Base-by-base conservation (phyloP, 2,329 filamentous ascomycete genomes). In the Fusarium circinatum region DNA sequence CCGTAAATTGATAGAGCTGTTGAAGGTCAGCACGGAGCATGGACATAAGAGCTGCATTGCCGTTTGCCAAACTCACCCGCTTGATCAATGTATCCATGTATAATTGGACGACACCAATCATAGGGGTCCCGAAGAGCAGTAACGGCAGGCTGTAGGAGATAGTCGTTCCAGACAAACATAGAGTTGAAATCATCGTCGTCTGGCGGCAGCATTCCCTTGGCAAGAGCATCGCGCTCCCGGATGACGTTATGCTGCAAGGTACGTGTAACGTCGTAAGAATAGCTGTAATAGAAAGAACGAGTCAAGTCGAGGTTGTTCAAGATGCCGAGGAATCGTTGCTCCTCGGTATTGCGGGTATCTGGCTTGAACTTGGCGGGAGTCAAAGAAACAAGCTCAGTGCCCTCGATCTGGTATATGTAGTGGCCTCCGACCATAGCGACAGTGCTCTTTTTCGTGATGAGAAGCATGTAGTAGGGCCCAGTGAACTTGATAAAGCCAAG, bases 81-180 rank as follows among this genome's bases (percentile, higher is more conserved):
- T 83, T 99, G 96, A 78, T 98, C 94, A 71, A 99, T 94, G 81
- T 97, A 98, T 8, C 96, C 96, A 81, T 99, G 96, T 49, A 98
- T 96, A 65, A 98, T 93, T 1, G 96, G 95, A 30, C 97, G 89
- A 81, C 96, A 99, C 96, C 96, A 99, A 79, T 98, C 95, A 79
- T 94, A 98, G 0, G 94, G 91, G 76, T 95, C 93, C 71, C 92
- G 92, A 44, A 99, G 85, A 11, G 88, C 88, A 24, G 86, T 83
- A 18, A 89, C 86, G 1, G 93, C 94, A 1, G 96, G 95, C 68
- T 92, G 87, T 24, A 99, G 87, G 9, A 99, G 87, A 81, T 98
- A 93, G 75, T 94, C 90, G 77, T 99, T 99, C 96, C 96, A 99
- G 6, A 98, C 93, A 80, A 99, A 99, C 96, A 99, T 99, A 44